Evolutionary conservation across 352 stramenopile species (phyloP), one percentile per base, ranked within the genome.

Genomic region (Blastocystis sp.): DNA sequence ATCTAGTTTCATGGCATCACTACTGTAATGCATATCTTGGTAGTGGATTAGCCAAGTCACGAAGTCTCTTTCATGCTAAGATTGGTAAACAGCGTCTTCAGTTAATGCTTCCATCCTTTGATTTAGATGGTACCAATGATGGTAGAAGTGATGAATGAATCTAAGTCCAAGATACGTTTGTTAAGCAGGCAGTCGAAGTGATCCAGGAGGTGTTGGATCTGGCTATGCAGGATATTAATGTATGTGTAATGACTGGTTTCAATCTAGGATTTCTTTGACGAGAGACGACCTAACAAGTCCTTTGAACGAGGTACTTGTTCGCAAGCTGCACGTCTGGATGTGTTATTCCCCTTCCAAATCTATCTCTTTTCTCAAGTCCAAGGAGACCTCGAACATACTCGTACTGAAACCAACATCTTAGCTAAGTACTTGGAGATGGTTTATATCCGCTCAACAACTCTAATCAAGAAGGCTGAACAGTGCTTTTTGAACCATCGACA

Each of bases 281-380:
- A 48, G 33, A 62, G 57, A 40, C 40, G 48, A 24, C 3, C 27
- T 13, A 3, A 33, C 35, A 22, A 24, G 4, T 19, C n/a, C 17
- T 89, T 89, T 30, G 60, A 79, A 42, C 27, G 44, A 3, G 76
- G 57, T 35, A 53, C 7, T 17, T 89, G 66, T 59, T 79, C 78
- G 22, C 60, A 79, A 37, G 42, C 24, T 22, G 78, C 66, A 5
- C 78, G 78, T 19, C 30, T 79, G 37, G 48, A 76, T 30, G 78
- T 89, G 37, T 48, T 89, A n/a, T 89, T 89, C 78, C 78, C 78
- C 7, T 89, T 89, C 66, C 78, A 89, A 51, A 89, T 89, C 33
- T 89, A 89, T 44, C 30, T 89, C 30, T 89, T 89, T 59, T 79
- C 60, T 48, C 78, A 89, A 42, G 78, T 89, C 24, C 78, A 89